Percentiles rank a stretch among this genome's conserved stretches.
Conservation (phyloP, 805 yeast species). For the Priceomyces carsonii region DNA sequence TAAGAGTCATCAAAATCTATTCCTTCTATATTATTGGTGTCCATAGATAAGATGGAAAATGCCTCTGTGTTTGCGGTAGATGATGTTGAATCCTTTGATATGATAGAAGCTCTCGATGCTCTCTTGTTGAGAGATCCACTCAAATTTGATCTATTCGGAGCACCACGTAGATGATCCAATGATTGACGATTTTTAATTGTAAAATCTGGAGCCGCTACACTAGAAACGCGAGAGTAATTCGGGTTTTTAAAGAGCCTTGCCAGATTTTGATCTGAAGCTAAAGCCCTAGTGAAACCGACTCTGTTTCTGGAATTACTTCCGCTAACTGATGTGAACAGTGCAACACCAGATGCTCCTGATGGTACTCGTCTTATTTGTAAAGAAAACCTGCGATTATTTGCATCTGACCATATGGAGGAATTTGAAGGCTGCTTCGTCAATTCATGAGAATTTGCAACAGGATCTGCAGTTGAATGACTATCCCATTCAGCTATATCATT, state of each 20-base stretch:
- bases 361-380: slow-evolving; percentile 31
- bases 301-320: slow-evolving; percentile 15
- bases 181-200: slow-evolving; percentile 26
- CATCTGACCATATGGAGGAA: slow-evolving; percentile 38
- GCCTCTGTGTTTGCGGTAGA: slow-evolving; percentile 27
- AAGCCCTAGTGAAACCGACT: slow-evolving; percentile 44
- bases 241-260: slow-evolving; percentile 21
- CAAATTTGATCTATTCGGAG: slow-evolving; percentile 7
- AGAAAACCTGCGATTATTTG: slow-evolving; percentile 22
- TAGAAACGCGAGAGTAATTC: slow-evolving; percentile 12
- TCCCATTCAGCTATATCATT: no score
- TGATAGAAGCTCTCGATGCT: slow-evolving; percentile 34
- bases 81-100: slow-evolving; percentile 30
- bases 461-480: not conserved
- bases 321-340: slow-evolving; percentile 20
- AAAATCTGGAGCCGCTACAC: slow-evolving; percentile 11
- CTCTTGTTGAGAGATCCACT: slow-evolving; percentile 22
- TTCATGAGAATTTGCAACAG: not conserved
- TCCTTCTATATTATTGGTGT: slow-evolving; percentile 24
- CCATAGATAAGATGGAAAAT: slow-evolving; percentile 33
- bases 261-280: slow-evolving; percentile 30
- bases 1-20: slow-evolving; percentile 10
- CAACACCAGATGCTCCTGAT: slow-evolving; percentile 27
- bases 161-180: slow-evolving; percentile 21
- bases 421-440: slow-evolving; percentile 29